These are phyloP conservation scores for Gypsophila paniculata DNA, from an alignment of 179 eudicot genomes.

Conservation along the genomic window DNA sequence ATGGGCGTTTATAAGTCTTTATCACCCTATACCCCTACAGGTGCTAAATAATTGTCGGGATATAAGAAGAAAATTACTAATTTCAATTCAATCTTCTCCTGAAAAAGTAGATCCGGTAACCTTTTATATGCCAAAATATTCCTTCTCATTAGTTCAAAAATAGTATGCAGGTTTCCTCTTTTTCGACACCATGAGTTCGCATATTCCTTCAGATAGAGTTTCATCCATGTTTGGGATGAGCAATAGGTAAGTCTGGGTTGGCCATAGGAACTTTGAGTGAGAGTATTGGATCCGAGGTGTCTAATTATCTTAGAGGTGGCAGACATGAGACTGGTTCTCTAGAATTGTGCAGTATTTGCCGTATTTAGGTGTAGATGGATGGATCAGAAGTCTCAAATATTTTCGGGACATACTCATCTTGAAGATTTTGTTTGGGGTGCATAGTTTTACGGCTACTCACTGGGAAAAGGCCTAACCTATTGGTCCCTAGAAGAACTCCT, in stretches of 20 bases:
- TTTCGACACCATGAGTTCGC: neutral
- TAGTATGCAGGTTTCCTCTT: neutral
- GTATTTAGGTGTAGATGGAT: neutral
- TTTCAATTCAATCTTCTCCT: neutral
- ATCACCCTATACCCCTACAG: too few relatives aligned
- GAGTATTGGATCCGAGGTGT: neutral
- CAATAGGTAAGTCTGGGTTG: neutral
- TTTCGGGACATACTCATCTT: too few relatives aligned
- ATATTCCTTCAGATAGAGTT: too few relatives aligned
- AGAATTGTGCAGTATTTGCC: slow-evolving; percentile 4
- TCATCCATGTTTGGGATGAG: too few relatives aligned
- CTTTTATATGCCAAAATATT: neutral
- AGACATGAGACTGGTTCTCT: neutral
- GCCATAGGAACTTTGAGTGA: neutral
- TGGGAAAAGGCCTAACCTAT: neutral
- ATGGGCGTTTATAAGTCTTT: neutral
- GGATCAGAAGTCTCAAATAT: neutral
- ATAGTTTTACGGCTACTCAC: neutral
- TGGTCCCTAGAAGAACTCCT: slow-evolving; percentile 4
- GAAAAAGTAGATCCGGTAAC: neutral
- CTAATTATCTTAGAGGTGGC: neutral
- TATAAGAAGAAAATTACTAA: neutral
- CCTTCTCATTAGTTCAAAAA: neutral
- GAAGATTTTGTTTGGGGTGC: neutral
- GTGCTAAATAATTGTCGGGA: neutral